These are phyloP conservation scores for Halophytophthora polymorphica DNA, from an alignment of 352 stramenopile genomes.

Conservation along the genomic window DNA sequence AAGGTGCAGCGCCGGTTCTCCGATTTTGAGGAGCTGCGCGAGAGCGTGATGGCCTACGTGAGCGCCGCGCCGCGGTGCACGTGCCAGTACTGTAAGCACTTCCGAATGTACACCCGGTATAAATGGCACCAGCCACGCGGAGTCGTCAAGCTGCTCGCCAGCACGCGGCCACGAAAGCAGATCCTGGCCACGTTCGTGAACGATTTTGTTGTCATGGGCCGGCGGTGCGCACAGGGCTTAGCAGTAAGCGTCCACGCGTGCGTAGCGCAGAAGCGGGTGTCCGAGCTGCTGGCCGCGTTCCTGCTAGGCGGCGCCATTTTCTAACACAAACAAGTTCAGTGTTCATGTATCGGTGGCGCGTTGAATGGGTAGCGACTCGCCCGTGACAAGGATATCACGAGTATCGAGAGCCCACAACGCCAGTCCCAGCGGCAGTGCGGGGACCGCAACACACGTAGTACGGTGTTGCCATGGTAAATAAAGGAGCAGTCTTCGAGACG, in stretches of 20 bases:
- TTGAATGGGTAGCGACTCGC: too few species aligned
- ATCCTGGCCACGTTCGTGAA: conserved; percentile 34
- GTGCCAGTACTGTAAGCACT: conserved; percentile 48
- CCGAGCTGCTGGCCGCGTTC: conserved; percentile 33
- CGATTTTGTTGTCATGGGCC: conserved; percentile 33
- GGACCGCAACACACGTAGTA: too few species aligned
- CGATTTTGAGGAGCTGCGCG: conserved; percentile 42
- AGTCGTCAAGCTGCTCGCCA: conserved; percentile 25
- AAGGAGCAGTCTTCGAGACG: too few species aligned
- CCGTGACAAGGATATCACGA: too few species aligned
- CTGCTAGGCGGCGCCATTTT: conserved; percentile 15
- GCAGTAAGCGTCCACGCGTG: conserved; percentile 24
- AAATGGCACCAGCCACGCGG: conserved; percentile 26
- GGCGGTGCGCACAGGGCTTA: conserved; percentile 17
- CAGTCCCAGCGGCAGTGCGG: too few species aligned
- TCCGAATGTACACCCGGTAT: conserved; percentile 44
- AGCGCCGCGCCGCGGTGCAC: conserved; percentile 35
- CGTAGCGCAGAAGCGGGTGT: conserved; percentile 28
- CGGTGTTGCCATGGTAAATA: too few species aligned
- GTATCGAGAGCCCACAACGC: too few species aligned
- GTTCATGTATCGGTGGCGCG: too few species aligned
- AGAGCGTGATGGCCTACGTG: conserved; percentile 22
- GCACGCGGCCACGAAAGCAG: conserved; percentile 31
- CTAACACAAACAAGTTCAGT: conserved; percentile 4
- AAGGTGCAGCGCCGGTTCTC: conserved; percentile 43